phyloP scores from a whole-genome alignment of 2,329 filamentous ascomycete species.

The Macrophomina tecta region DNA sequence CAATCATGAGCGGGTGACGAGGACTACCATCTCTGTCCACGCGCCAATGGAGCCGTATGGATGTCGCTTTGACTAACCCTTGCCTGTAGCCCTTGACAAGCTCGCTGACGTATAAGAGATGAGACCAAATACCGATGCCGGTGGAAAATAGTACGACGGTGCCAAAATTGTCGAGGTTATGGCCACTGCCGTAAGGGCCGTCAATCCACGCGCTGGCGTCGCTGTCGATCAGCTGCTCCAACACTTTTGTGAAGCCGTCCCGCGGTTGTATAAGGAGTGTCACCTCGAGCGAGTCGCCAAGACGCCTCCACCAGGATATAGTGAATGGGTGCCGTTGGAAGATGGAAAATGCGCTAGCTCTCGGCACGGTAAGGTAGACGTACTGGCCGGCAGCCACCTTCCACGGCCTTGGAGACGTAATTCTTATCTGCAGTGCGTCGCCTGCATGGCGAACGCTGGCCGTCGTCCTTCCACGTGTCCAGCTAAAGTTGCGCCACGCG shows the following conservation, averaged over 20 bases:
- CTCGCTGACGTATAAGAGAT: constrained; percentile 31
- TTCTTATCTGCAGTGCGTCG: constrained; percentile 25
- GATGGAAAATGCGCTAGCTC: constrained; percentile 28
- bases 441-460: neutral
- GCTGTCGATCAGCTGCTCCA: constrained; percentile 14
- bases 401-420: constrained; percentile 29
- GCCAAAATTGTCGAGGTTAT: constrained; percentile 31
- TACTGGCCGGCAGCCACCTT: constrained; percentile 32
- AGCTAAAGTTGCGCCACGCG: neutral
- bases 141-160: constrained; percentile 30
- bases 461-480: neutral
- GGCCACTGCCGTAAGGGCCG: constrained; percentile 30
- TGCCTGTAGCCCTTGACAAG: constrained; percentile 28
- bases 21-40: neutral
- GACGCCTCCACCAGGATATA: constrained; percentile 16
- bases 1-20: neutral
- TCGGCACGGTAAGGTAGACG: constrained; percentile 31
- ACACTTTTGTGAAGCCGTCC: constrained; percentile 29
- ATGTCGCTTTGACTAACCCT: constrained; percentile 30
- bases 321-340: constrained; percentile 46
- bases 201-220: constrained; percentile 13
- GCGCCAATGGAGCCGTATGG: constrained; percentile 30
- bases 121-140: constrained; percentile 31
- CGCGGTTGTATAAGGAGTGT: constrained; percentile 25
- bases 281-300: constrained; percentile 27